A percentile compares a stretch with the other conserved stretches of the same genome.
phyloP scores from a whole-genome alignment of 306 rosid genomes.

The Sesbania bispinosa region DNA sequence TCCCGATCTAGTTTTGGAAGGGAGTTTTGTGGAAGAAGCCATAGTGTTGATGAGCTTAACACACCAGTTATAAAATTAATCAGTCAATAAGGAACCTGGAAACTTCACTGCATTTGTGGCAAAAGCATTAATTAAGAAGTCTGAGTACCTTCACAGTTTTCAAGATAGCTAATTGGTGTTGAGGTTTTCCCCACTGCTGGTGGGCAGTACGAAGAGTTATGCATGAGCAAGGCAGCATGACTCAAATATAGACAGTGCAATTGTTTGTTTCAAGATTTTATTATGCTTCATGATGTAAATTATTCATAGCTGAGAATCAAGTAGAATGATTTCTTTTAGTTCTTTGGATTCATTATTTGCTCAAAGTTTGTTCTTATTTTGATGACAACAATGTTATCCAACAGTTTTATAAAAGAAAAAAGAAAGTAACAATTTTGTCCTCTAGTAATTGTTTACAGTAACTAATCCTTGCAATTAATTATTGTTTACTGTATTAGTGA shows the following conservation, averaged over 20 bases:
- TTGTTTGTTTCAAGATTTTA: conserved; percentile 46
- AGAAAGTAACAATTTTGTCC: conserved; percentile 30
- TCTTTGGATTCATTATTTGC: conserved; percentile 34
- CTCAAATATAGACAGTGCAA: conserved; percentile 38
- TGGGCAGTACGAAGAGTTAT: conserved; percentile 40
- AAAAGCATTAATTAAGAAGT: conserved; percentile 41
- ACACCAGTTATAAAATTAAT: conserved; percentile 46
- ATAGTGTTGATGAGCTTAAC: conserved; percentile 43
- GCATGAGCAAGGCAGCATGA: conserved; percentile 32
- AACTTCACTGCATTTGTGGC: conserved; percentile 36
- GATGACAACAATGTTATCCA: conserved; percentile 39
- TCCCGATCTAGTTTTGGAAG: conserved; percentile 36
- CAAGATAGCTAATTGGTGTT: conserved; percentile 39
- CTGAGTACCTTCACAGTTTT: conserved; percentile 40
- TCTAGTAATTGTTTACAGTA: neutral
- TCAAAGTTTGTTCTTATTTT: conserved; percentile 22
- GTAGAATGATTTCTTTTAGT: conserved; percentile 39
- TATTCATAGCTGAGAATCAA: conserved; percentile 46
- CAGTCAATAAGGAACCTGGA: conserved; percentile 55
- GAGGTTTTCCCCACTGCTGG: conserved; percentile 37
- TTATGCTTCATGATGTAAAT: conserved; percentile 43
- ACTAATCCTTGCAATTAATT: neutral
- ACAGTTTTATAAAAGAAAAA: conserved; percentile 9
- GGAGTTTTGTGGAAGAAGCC: conserved; percentile 41
- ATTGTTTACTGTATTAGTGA: too few relatives aligned